Evolutionary conservation across 148 eudicot genomes (phyloP), one percentile per base, ranked within the genome.

Genomic region (Nepenthes mirabilis): DNA sequence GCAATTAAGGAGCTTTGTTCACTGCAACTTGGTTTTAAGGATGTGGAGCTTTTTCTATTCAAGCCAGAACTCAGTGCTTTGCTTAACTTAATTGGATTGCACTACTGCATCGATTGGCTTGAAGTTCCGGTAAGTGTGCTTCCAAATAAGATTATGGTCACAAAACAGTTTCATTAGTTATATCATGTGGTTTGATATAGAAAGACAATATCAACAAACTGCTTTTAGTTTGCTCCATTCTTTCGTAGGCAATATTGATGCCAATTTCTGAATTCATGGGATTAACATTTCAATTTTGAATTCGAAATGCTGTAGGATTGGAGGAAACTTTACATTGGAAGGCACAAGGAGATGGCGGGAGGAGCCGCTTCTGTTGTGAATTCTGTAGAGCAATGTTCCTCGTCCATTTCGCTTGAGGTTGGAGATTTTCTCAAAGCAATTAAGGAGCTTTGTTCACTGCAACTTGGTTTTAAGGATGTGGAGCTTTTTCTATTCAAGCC

Each of bases 11-110:
- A 72, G 32, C 72, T 90, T 12, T 63, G 72, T 36, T 70, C 79
- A 2, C 67, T 74, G 75, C 75, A 79, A 65, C 78, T 81, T 58
- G 90, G 80, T 59, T 87, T 87, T 57, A 66, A 68, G 67, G 97
- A 90, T 64, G 83, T 90, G 43, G 78, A 76, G 61, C 64, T 81
- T 76, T 79, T 90, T 65, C 73, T 90, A 43, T 72, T 90, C 58
- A 87, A 69, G 59, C 85, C 84, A 6, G 77, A 80, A 57, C 76
- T 72, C 50, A 69, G 67, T 62, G 89, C 78, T 49, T 60, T 90
- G 52, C 77, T 84, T 10, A 90, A 90, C 75, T 71, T 90, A 78
- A 57, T 87, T 32, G 97, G 95, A 55, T 59, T 90, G 71, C 97
- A 90, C 68, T 90, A 87, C 63, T 84, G 97, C 76, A 69, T 87